Base-by-base conservation (phyloP, 192 early-diverging fungal genomes). In the Radiomyces spectabilis region DNA sequence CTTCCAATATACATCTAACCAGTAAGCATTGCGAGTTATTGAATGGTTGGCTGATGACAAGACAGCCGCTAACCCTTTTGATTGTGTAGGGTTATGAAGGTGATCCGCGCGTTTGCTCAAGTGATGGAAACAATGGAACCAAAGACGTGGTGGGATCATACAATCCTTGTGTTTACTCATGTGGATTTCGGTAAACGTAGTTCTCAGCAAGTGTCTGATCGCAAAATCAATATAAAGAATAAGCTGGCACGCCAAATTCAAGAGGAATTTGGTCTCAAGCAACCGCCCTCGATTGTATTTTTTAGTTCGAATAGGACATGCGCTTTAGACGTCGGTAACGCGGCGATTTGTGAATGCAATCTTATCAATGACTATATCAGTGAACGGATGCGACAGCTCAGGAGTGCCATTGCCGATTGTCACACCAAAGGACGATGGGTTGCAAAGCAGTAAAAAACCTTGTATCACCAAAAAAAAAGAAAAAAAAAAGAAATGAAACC, bases 111-210 rank as follows among this genome's bases (percentile, higher is more conserved):
- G 4, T 63, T 63, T 39, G 51, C 32, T 2, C 46, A 30, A 10
- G 39, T 63, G 61, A 63, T 63, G 61, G 18, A 45, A 9, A 18
- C 34, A 9, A 8, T 63, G 13, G 39, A 55, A 25, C 61, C 61
- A 2, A 26, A 35, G 3, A 49, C 31, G 15, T 63, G 52, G 41
- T 55, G 61, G 52, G 38, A 63, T 5, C 40, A 63, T 34, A 53
- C 55, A 10, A 26, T 63, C 2, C 42, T 63, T 10, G 61, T 63
- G 6, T 63, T 63, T 30, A 63, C 61, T 3, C 26, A 40, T 25
- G 41, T 48, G 13, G 61, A 63, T 41, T 53, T 41, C 27, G n/a
- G 21, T 3, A 22, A 30, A 22, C 9, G 15, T 13, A 18, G n/a
- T 19, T 29, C 18, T 1, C 19, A 53, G 12, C 43, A 63, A 24